Evolutionary conservation across 164 flowering plant genomes (phyloP).

Genomic region (Macadamia integrifolia): DNA sequence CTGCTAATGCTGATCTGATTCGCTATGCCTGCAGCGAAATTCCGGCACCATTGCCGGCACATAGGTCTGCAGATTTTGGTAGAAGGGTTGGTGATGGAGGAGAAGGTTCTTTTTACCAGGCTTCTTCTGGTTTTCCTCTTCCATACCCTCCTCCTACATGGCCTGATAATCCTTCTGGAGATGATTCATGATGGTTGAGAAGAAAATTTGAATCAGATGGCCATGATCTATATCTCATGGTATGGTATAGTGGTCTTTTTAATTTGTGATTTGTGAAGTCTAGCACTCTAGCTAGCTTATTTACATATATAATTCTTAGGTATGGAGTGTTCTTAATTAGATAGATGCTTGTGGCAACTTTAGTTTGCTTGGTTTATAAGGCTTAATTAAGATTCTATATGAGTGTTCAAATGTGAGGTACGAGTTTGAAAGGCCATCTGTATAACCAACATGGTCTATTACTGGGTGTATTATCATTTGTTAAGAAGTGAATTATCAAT

Average conservation of each 20-base stretch:
- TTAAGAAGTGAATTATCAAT: too few species aligned
- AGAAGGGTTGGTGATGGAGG: constrained; percentile 12
- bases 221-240: background rate
- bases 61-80: constrained; percentile 4
- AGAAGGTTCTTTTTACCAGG: constrained; percentile 11
- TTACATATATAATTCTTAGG: background rate
- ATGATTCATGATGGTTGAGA: constrained; percentile 12
- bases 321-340: background rate
- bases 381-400: background rate
- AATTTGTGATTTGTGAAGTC: background rate
- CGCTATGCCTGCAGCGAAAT: constrained; percentile 28
- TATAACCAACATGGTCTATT: background rate
- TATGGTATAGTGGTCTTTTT: background rate
- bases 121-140: constrained; percentile 12
- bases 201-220: constrained; percentile 3
- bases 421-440: constrained; percentile 5
- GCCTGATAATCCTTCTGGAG: constrained; percentile 15
- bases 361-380: background rate
- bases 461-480: constrained; percentile 1
- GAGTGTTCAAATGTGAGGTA: constrained; percentile 2
- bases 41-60: background rate
- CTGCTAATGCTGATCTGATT: constrained; percentile 56
- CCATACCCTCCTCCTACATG: constrained; percentile 18
- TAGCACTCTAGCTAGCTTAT: too few species aligned
- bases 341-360: background rate